Evolutionary conservation across 257 asterid species (phyloP).

Genomic region (Capsicum chinense): DNA sequence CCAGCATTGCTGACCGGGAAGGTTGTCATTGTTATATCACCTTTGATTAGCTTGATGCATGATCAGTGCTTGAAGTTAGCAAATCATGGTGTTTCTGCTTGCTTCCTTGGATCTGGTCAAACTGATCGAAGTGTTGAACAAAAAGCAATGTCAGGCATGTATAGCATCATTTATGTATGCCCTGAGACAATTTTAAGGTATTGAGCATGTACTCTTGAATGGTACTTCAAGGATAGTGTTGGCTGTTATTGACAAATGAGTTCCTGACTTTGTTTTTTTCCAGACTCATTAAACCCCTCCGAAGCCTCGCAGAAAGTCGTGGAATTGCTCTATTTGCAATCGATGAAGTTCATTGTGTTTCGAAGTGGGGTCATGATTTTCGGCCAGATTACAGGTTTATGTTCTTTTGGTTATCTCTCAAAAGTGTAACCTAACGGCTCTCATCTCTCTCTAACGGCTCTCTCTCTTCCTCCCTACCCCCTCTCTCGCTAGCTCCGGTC

Average conservation of each 20-base stretch:
- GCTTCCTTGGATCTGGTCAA: slow-evolving; percentile 95
- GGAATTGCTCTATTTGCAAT: slow-evolving; percentile 82
- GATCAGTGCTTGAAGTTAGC: slow-evolving; percentile 82
- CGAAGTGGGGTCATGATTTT: slow-evolving; percentile 93
- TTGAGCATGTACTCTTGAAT: neutral
- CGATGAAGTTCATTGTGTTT: slow-evolving; percentile 85
- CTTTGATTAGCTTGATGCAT: slow-evolving; percentile 88
- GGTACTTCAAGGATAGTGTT: slow-evolving; percentile 28
- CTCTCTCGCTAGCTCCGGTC: no score
- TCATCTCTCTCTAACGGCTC: no score
- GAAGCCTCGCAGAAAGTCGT: slow-evolving; percentile 65
- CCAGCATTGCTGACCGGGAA: slow-evolving; percentile 76
- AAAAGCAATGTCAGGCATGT: slow-evolving; percentile 74
- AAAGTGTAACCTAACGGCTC: no score
- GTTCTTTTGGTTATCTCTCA: slow-evolving; percentile 25
- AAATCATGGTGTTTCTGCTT: slow-evolving; percentile 72
- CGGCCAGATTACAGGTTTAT: slow-evolving; percentile 83
- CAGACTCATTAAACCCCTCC: slow-evolving; percentile 66
- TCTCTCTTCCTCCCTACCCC: no score
- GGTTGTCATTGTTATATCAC: slow-evolving; percentile 80
- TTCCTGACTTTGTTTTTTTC: slow-evolving; percentile 35
- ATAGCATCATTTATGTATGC: slow-evolving; percentile 69
- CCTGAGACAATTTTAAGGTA: slow-evolving; percentile 83
- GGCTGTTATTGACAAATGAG: slow-evolving; percentile 28
- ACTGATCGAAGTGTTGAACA: slow-evolving; percentile 66